Evolutionary conservation across 1,139 yeast genomes (phyloP).

Genomic region (Hansenula sp.): DNA sequence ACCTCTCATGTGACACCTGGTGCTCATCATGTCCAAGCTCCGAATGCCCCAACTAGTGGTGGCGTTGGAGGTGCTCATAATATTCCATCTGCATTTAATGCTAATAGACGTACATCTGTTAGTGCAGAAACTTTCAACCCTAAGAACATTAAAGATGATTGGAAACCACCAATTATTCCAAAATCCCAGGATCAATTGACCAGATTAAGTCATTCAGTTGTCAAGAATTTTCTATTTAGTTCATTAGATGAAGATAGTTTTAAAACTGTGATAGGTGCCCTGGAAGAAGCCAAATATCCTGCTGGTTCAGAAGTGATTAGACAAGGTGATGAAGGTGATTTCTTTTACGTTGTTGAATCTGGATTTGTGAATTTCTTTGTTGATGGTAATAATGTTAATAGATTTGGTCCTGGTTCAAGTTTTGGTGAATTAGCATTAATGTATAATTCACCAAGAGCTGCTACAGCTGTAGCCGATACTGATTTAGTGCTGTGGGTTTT

Average conservation of each 20-base stretch:
- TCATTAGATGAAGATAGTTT: constrained; percentile 69
- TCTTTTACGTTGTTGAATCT: constrained; percentile 79
- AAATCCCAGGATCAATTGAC: constrained; percentile 61
- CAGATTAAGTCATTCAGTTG: constrained; percentile 67
- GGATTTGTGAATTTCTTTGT: constrained; percentile 84
- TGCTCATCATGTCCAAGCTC: constrained; percentile 5
- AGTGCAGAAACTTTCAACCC: constrained; percentile 64
- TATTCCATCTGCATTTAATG: constrained; percentile 62
- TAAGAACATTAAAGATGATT: constrained; percentile 47
- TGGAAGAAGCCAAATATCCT: constrained; percentile 64
- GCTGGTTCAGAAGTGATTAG: constrained; percentile 67
- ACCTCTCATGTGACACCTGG: constrained; percentile 16
- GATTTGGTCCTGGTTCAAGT: constrained; percentile 80
- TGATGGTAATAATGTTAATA: constrained; percentile 67
- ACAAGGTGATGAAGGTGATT: constrained; percentile 98
- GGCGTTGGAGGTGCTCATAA: constrained; percentile 14
- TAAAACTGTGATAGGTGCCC: constrained; percentile 74
- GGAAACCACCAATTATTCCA: constrained; percentile 66
- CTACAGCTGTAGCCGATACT: constrained; percentile 77
- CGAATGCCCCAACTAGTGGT: constrained; percentile 8
- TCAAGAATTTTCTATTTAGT: constrained; percentile 81
- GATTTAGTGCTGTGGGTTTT: constrained; percentile 84
- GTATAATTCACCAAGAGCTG: constrained; percentile 98
- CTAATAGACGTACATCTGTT: constrained; percentile 82
- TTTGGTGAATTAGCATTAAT: constrained; percentile 96